Base-by-base conservation (phyloP, 768 basidiomycete species). In the Lentinus tigrinus region DNA sequence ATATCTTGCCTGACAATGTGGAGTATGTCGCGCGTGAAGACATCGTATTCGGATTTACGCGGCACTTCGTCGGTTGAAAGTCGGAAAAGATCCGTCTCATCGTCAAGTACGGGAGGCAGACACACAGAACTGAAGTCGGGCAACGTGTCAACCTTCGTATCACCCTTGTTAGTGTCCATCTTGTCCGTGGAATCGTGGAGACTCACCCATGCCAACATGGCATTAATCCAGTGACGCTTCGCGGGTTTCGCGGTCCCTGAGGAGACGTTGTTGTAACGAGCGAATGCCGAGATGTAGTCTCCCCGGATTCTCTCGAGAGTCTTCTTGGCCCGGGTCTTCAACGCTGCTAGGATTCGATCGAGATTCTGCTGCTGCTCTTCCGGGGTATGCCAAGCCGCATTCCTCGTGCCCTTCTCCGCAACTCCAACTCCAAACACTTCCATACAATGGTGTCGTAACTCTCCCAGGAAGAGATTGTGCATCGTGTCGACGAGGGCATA, bases 381-480 rank as follows among this genome's bases (percentile, higher is more conserved):
- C 2, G 44, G 46, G 2, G 44, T 28, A 34, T 55, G 54, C 23
- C 16, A 14, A 4, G 3, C 1, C 10, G n/a, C 10, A 9, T 14
- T 24, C 17, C 17, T n/a, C 31, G 34, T 19, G 3, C 14, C 8
- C 10, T 28, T 28, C 19, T 43, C 44, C 19, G 31, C 37, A 4
- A 21, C 21, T 7, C 21, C 3, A 13, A 16, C 14, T 2, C 40
- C 40, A 21, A 24, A 39, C 1, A 74, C 44, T 2, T 59, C 47
- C 3, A 68, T 65, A 39, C 68, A 72, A 19, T 49, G 42, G 23
- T 34, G 52, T 1, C 43, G 26, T 5, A 42, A 17, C 24, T 27
- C 40, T 39, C 43, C 40, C 60, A 61, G 21, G 68, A 24, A 27
- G n/a, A 46, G 63, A 21, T 66, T 70, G 43, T 72, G 70, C 70